These are phyloP conservation scores for Lasiosphaeria miniovina DNA, from an alignment of 495 filamentous ascomycete genomes.

Conservation along the genomic window DNA sequence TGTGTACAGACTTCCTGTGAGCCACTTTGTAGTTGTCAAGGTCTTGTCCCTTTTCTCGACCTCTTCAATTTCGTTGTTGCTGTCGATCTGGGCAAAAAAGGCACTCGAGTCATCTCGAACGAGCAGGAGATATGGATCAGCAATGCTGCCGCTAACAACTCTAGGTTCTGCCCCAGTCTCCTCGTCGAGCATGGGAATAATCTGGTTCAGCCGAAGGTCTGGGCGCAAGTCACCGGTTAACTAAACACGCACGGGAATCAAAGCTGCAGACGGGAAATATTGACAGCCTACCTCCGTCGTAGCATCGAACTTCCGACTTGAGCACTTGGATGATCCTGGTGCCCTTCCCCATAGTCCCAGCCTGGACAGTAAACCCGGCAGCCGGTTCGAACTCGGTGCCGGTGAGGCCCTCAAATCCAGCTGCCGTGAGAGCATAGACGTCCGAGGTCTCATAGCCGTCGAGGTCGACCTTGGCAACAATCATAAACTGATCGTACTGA, in stretches of 20 bases:
- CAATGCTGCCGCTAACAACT: slow-evolving; percentile 77
- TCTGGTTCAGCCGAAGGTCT: slow-evolving; percentile 85
- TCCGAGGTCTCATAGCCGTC: slow-evolving; percentile 56
- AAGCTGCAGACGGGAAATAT: slow-evolving; percentile 8
- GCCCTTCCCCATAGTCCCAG: slow-evolving; percentile 69
- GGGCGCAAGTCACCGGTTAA: slow-evolving; percentile 9
- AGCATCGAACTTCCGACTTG: slow-evolving; percentile 77
- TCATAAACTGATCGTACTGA: slow-evolving; percentile 66
- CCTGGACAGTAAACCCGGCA: slow-evolving; percentile 76
- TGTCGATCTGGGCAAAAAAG: slow-evolving; percentile 64
- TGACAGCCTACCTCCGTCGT: slow-evolving; percentile 69
- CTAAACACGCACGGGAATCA: slow-evolving; percentile 21
- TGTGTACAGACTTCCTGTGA: slow-evolving; percentile 74
- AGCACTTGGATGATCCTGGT: slow-evolving; percentile 81
- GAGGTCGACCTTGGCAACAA: slow-evolving; percentile 60
- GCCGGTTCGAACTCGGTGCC: slow-evolving; percentile 87
- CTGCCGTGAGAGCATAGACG: slow-evolving; percentile 59
- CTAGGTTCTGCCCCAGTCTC: slow-evolving; percentile 72
- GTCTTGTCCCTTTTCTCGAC: slow-evolving; percentile 56
- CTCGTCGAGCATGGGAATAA: slow-evolving; percentile 86
- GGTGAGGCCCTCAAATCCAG: slow-evolving; percentile 60
- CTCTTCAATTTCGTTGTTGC: slow-evolving; percentile 82
- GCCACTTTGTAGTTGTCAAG: slow-evolving; percentile 63
- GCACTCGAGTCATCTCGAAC: slow-evolving; percentile 77
- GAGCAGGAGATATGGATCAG: slow-evolving; percentile 84